Evolutionary conservation across 2,329 filamentous ascomycete species (phyloP).

Genomic region (Phialocephala subalpina): DNA sequence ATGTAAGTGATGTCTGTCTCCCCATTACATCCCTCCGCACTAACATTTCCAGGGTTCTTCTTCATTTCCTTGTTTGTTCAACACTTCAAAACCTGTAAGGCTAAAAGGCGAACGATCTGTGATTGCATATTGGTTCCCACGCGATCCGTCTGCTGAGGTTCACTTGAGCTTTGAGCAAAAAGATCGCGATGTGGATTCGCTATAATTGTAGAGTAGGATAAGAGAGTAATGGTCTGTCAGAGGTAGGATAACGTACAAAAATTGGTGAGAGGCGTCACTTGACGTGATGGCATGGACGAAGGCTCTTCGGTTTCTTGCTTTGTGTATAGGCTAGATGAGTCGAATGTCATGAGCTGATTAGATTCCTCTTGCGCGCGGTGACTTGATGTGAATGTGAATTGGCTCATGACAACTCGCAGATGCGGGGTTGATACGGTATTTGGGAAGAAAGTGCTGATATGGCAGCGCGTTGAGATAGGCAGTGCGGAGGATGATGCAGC

Average conservation of each 20-base stretch:
- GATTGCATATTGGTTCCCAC: not conserved
- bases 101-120: not conserved
- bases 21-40: not conserved
- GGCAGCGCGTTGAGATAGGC: too few relatives aligned
- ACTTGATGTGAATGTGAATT: not conserved
- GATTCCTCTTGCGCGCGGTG: not conserved
- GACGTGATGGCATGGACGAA: not conserved
- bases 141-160: not conserved
- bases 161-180: not conserved
- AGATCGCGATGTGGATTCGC: not conserved
- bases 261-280: not conserved
- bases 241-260: not conserved
- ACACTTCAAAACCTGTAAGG: not conserved
- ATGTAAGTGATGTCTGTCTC: not conserved
- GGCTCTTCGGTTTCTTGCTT: not conserved
- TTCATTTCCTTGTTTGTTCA: not conserved
- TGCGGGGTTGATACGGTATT: too few relatives aligned
- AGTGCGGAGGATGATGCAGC: too few relatives aligned
- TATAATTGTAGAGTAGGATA: slow-evolving; percentile 9
- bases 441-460: too few relatives aligned
- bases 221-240: not conserved
- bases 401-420: too few relatives aligned
- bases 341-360: not conserved
- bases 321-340: not conserved
- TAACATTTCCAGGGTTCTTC: not conserved